Evolutionary conservation across 163 green algal genomes (phyloP).

Genomic region (Volvox carteri): DNA sequence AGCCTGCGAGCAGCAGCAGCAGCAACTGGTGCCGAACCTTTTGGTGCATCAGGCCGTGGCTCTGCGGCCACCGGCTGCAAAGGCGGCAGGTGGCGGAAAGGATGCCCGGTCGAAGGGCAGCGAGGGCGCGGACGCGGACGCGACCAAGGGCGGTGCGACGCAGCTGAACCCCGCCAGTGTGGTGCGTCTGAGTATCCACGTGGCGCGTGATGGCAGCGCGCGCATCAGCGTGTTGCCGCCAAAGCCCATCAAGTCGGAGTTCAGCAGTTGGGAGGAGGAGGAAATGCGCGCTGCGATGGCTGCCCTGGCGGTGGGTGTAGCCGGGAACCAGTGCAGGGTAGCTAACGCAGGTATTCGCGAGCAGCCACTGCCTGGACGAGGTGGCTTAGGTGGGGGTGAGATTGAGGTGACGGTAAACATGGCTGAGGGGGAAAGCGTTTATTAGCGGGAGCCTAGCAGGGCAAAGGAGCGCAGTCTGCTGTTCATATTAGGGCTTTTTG

Average conservation of each 20-base stretch:
- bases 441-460: no score
- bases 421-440: no score
- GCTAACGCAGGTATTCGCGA: no score
- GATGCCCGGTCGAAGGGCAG: not conserved
- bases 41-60: constrained; percentile 49
- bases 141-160: not conserved
- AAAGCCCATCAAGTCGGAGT: constrained; percentile 48
- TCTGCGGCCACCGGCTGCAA: constrained; percentile 28
- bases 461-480: no score
- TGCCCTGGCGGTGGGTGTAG: constrained; percentile 27
- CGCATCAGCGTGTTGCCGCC: constrained; percentile 52
- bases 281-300: constrained; percentile 44
- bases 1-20: not conserved
- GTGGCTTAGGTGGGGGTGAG: no score
- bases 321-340: not conserved
- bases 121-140: not conserved
- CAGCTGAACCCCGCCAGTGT: constrained; percentile 33
- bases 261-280: constrained; percentile 52
- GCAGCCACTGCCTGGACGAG: no score
- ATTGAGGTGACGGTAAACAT: no score
- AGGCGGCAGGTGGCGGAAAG: constrained; percentile 1
- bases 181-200: constrained; percentile 55
- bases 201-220: constrained; percentile 53
- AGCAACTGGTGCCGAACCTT: constrained; percentile 15
- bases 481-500: no score